These are phyloP conservation scores for Kondoa malvinella DNA, from an alignment of 768 basidiomycete species.

Conservation along the genomic window DNA sequence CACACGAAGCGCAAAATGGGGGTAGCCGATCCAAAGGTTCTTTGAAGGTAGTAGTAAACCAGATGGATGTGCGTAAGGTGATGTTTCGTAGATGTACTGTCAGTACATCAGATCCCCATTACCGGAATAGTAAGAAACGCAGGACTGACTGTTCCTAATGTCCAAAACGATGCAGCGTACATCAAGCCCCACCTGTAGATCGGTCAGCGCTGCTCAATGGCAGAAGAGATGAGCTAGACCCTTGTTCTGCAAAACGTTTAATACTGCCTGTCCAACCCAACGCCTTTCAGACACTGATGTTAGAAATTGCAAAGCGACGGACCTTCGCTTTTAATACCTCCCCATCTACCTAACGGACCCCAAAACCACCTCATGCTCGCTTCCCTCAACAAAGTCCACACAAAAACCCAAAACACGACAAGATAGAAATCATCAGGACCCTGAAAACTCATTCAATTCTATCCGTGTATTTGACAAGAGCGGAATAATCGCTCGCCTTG, in stretches of 20 bases:
- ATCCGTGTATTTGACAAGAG: not conserved
- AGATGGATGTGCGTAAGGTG: conserved; percentile 44
- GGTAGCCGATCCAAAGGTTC: conserved; percentile 63
- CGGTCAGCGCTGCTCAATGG: conserved; percentile 3
- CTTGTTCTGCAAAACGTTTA: conserved; percentile 83
- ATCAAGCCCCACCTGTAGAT: not conserved
- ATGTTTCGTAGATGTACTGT: conserved; percentile 62
- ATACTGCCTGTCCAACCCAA: conserved; percentile 45
- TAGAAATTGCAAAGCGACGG: not conserved
- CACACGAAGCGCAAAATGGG: conserved; percentile 60
- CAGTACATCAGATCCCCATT: not conserved
- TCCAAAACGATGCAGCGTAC: conserved; percentile 41
- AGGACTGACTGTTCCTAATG: conserved; percentile 60
- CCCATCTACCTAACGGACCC: conserved; percentile 65
- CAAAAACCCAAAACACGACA: conserved; percentile 59
- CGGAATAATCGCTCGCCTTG: not conserved
- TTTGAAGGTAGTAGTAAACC: conserved; percentile 39
- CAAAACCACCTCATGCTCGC: conserved; percentile 52
- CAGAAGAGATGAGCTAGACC: conserved; percentile 41
- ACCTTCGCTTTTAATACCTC: conserved; percentile 41
- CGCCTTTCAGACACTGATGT: conserved; percentile 42
- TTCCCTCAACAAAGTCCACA: conserved; percentile 78
- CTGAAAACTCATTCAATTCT: not conserved
- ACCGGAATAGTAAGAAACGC: not conserved
- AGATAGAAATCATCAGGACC: conserved; percentile 49